Conservation (phyloP, 306 rosid species). For the Prunus salicina region DNA sequence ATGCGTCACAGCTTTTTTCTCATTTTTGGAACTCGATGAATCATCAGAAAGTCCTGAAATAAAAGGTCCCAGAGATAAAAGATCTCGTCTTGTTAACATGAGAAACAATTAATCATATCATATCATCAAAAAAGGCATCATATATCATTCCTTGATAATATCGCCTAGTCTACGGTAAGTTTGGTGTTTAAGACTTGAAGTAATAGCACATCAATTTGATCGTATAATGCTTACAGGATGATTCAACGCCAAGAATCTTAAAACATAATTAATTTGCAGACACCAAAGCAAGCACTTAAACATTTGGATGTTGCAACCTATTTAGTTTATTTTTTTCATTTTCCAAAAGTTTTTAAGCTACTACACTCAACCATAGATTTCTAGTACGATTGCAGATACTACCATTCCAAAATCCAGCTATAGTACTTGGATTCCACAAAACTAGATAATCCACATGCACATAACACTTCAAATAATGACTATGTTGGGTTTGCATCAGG, state of each 20-base stretch:
- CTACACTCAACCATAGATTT: neutral
- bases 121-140: neutral
- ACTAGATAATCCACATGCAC: neutral
- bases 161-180: neutral
- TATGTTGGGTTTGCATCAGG: neutral
- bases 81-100: neutral
- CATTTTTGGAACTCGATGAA: conserved; percentile 33
- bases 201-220: neutral
- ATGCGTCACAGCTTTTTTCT: conserved; percentile 15
- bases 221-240: neutral
- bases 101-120: neutral
- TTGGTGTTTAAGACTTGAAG: neutral
- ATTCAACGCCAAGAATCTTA: neutral
- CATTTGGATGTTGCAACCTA: neutral
- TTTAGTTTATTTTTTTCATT: neutral
- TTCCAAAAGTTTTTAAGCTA: neutral
- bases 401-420: neutral
- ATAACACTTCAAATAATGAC: neutral
- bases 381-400: neutral
- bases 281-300: too few relatives aligned
- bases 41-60: conserved; percentile 54
- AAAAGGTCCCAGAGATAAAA: neutral
- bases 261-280: neutral
- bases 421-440: neutral
- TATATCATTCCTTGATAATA: neutral